Conservation (phyloP, 192 early-diverging fungal genomes). For the Coemansia sp. region DNA sequence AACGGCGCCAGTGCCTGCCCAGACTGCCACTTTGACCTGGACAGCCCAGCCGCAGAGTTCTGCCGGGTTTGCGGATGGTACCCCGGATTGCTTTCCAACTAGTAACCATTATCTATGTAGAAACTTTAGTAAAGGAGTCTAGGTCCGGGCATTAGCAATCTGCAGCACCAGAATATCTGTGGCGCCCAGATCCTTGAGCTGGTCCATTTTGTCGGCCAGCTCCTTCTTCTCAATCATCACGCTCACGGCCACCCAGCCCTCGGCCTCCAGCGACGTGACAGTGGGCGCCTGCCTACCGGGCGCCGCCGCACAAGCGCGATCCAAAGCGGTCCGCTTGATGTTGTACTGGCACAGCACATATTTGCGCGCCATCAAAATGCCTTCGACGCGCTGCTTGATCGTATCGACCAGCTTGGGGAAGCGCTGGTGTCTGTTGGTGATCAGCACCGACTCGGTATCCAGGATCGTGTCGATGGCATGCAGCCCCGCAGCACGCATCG, state of each 20-base stretch:
- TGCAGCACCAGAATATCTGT: conserved; percentile 83
- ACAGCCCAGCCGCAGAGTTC: conserved; percentile 47
- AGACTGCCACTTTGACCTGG: conserved; percentile 59
- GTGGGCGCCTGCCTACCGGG: conserved; percentile 94
- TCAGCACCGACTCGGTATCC: conserved; percentile 81
- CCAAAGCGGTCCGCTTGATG: conserved; percentile 61
- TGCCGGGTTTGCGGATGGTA: conserved; percentile 64
- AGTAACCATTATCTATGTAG: not conserved
- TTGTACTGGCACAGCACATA: conserved; percentile 94
- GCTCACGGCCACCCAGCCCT: conserved; percentile 84
- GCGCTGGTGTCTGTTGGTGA: conserved; percentile 72
- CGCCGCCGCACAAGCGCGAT: conserved; percentile 66
- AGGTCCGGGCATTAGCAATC: conserved; percentile 73
- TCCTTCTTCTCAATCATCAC: conserved; percentile 81
- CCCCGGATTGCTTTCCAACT: conserved; percentile 24
- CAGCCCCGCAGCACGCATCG: conserved; percentile 97
- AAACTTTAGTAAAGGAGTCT: too few species aligned
- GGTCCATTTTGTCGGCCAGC: conserved; percentile 86
- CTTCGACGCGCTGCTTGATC: conserved; percentile 80
- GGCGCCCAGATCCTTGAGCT: conserved; percentile 77
- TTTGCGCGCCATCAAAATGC: conserved; percentile 83
- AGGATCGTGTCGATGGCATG: conserved; percentile 81
- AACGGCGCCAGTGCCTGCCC: conserved; percentile 55
- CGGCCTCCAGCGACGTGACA: conserved; percentile 76
- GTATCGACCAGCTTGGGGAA: conserved; percentile 74